These are phyloP conservation scores for Eustoma russellianum DNA, from an alignment of 257 asterid species.

Conservation along the genomic window DNA sequence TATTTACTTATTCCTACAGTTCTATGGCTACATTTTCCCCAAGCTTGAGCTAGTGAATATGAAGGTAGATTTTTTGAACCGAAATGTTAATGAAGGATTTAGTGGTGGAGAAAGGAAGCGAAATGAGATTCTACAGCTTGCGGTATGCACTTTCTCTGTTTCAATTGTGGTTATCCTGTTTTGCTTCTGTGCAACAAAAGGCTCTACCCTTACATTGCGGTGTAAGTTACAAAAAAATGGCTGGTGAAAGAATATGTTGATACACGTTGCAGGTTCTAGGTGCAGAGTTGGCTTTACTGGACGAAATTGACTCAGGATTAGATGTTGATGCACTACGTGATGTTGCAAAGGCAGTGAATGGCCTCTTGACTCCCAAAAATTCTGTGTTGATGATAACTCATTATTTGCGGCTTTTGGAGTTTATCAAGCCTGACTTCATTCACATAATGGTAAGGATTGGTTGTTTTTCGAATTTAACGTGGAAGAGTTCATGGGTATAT, in stretches of 20 bases:
- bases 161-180: conserved; percentile 2
- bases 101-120: conserved; percentile 99
- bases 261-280: conserved; percentile 71
- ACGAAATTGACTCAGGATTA: conserved; percentile 97
- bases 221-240: no score
- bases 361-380: conserved; percentile 56
- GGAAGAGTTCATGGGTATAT: neutral
- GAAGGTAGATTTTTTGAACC: conserved; percentile 78
- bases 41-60: conserved; percentile 84
- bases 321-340: conserved; percentile 96
- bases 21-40: conserved; percentile 73
- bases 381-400: conserved; percentile 94
- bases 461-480: neutral
- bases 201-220: no score
- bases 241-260: no score
- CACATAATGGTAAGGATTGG: conserved; percentile 77
- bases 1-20: conserved; percentile 45
- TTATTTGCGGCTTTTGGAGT: conserved; percentile 76
- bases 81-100: conserved; percentile 98
- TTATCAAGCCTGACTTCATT: conserved; percentile 67
- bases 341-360: conserved; percentile 78
- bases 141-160: conserved; percentile 34
- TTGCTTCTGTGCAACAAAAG: conserved; percentile 1
- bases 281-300: conserved; percentile 82
- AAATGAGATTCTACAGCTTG: conserved; percentile 92